These are phyloP conservation scores for Wickerhamiella bombiphila DNA, from an alignment of 805 yeast species.

Conservation along the genomic window DNA sequence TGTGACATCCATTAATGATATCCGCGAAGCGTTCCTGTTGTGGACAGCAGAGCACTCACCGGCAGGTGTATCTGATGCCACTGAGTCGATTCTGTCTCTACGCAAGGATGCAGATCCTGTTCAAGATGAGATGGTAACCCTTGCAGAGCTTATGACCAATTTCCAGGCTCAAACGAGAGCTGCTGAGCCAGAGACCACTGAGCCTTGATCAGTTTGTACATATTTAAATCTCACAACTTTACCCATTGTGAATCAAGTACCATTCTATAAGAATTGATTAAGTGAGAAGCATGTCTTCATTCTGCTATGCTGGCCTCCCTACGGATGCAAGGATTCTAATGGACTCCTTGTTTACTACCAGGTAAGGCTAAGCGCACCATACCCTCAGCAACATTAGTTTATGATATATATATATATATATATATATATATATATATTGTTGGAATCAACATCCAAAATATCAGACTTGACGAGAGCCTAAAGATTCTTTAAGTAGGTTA, in stretches of 20 bases:
- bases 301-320: no score
- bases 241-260: neutral
- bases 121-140: slow-evolving; percentile 16
- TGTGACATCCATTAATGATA: slow-evolving; percentile 17
- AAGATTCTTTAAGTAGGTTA: slow-evolving; percentile 1
- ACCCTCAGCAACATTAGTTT: no score
- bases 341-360: no score
- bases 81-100: slow-evolving; percentile 31
- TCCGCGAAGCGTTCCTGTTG: slow-evolving; percentile 34
- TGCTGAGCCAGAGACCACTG: neutral
- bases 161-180: slow-evolving; percentile 1
- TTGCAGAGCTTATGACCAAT: slow-evolving; percentile 19
- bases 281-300: no score
- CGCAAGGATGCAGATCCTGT: slow-evolving; percentile 26
- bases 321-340: no score
- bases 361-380: no score
- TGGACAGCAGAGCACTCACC: slow-evolving; percentile 33
- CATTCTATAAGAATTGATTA: no score
- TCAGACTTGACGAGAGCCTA: no score
- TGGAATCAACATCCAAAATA: no score
- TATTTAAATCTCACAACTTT: no score
- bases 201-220: neutral
- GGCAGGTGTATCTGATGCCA: slow-evolving; percentile 28
- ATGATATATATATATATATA: neutral
- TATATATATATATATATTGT: neutral